phyloP scores from a whole-genome alignment of 768 basidiomycete genomes.

The Podaxis pistillaris region DNA sequence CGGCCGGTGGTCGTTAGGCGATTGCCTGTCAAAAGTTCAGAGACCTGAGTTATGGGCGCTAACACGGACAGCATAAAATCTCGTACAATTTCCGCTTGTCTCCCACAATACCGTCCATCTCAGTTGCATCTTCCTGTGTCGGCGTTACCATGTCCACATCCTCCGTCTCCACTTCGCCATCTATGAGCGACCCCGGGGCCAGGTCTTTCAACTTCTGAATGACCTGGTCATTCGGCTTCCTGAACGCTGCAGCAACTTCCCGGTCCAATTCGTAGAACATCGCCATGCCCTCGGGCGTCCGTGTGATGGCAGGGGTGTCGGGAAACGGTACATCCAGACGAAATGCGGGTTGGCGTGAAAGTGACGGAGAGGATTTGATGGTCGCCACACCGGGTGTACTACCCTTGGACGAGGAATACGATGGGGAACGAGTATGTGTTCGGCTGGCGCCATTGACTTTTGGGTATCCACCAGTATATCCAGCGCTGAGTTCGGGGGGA shows the following conservation, averaged over 20 bases:
- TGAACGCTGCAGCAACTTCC: constrained; percentile 35
- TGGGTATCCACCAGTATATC: constrained; percentile 28
- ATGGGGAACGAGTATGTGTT: constrained; percentile 38
- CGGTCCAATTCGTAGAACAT: constrained; percentile 59
- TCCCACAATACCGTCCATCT: constrained; percentile 38
- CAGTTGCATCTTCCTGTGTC: constrained; percentile 23
- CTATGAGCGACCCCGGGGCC: constrained; percentile 30
- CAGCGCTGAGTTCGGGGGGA: constrained; percentile 42
- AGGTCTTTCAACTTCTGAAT: constrained; percentile 35
- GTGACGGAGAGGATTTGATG: constrained; percentile 26
- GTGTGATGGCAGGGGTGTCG: constrained; percentile 66
- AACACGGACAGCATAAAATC: background rate
- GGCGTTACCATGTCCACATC: constrained; percentile 15
- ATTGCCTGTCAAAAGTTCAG: background rate
- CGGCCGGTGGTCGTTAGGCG: constrained; percentile 42
- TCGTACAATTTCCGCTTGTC: constrained; percentile 62
- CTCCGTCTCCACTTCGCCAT: constrained; percentile 33
- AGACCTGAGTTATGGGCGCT: background rate
- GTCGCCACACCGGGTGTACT: constrained; percentile 30
- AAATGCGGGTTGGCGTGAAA: constrained; percentile 9
- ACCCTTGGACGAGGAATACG: constrained; percentile 25
- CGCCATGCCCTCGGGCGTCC: constrained; percentile 75
- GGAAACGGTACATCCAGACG: constrained; percentile 48
- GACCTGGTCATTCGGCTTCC: constrained; percentile 19
- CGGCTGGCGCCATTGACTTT: constrained; percentile 41